These are phyloP conservation scores for Tolypocladium amazonense DNA, from an alignment of 2,329 filamentous ascomycete genomes.

Conservation along the genomic window DNA sequence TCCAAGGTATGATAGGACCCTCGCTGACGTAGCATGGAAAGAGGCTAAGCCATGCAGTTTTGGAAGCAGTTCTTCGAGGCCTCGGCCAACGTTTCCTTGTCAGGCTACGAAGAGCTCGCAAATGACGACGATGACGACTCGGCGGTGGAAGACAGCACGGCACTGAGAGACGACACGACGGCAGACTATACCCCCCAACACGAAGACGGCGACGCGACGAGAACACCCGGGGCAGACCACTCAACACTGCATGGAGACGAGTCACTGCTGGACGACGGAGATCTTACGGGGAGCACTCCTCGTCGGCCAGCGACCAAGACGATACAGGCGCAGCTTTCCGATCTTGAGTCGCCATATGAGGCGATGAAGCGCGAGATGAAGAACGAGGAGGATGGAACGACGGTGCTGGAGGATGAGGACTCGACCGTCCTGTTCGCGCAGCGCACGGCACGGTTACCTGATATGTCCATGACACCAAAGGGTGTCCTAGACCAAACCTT, in stretches of 20 bases:
- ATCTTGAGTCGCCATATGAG: slow-evolving; percentile 70
- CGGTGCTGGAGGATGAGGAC: slow-evolving; percentile 28
- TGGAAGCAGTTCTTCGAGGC: slow-evolving; percentile 99
- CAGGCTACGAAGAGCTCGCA: slow-evolving; percentile 78
- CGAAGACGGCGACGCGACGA: slow-evolving; percentile 23
- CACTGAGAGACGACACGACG: slow-evolving; percentile 45
- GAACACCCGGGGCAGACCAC: slow-evolving; percentile 19
- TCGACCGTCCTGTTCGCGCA: slow-evolving; percentile 40
- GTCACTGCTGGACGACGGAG: slow-evolving; percentile 56
- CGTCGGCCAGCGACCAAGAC: slow-evolving; percentile 42
- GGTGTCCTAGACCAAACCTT: slow-evolving; percentile 21
- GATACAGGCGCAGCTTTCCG: slow-evolving; percentile 43
- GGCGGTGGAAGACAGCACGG: slow-evolving; percentile 39
- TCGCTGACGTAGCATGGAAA: neutral
- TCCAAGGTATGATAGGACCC: slow-evolving; percentile 57
- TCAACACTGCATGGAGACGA: slow-evolving; percentile 40
- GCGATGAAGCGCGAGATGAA: slow-evolving; percentile 57
- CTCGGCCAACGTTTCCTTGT: slow-evolving; percentile 92
- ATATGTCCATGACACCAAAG: slow-evolving; percentile 53
- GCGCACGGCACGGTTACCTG: slow-evolving; percentile 43
- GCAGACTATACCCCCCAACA: slow-evolving; percentile 34
- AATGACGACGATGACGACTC: slow-evolving; percentile 52
- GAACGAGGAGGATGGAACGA: slow-evolving; percentile 27
- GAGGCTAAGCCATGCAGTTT: slow-evolving; percentile 46
- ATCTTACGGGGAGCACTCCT: slow-evolving; percentile 58